Percentiles rank a stretch among this genome's conserved stretches.
Evolutionary conservation across 1,284 basidiomycete species (phyloP).

Genomic region (Rhizoctonia solani): DNA sequence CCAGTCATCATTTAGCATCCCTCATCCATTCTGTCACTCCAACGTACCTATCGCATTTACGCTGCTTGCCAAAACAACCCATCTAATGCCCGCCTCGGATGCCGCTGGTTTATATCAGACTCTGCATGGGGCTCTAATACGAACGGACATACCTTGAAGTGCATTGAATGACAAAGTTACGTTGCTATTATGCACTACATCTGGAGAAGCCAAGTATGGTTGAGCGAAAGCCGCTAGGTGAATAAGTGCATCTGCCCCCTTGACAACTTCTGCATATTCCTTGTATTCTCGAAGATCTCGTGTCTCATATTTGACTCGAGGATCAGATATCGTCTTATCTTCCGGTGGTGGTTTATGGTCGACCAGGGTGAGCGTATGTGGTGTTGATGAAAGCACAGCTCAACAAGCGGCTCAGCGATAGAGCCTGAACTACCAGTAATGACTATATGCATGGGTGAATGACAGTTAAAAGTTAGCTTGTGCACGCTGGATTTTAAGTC

Average conservation of each 20-base stretch:
- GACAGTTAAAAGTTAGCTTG: background rate
- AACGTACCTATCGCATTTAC: slow-evolving; percentile 39
- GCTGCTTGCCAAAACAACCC: slow-evolving; percentile 47
- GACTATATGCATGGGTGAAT: slow-evolving; percentile 44
- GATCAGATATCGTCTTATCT: slow-evolving; percentile 35
- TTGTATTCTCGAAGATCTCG: slow-evolving; percentile 43
- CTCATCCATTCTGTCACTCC: too few relatives aligned
- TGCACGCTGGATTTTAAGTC: background rate
- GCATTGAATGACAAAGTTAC: slow-evolving; percentile 41
- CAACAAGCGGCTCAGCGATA: slow-evolving; percentile 42
- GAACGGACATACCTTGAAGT: slow-evolving; percentile 13
- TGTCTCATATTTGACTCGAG: slow-evolving; percentile 38
- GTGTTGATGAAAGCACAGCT: slow-evolving; percentile 41
- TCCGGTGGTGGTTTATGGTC: slow-evolving; percentile 34
- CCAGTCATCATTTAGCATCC: too few relatives aligned
- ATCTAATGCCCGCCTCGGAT: slow-evolving; percentile 43
- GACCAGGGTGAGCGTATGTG: slow-evolving; percentile 43
- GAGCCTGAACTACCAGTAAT: slow-evolving; percentile 46
- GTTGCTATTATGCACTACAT: slow-evolving; percentile 47
- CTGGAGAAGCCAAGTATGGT: slow-evolving; percentile 41
- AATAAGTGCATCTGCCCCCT: slow-evolving; percentile 44
- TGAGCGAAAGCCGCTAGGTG: slow-evolving; percentile 47
- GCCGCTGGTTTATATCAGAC: slow-evolving; percentile 38
- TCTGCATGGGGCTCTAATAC: background rate
- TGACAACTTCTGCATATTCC: slow-evolving; percentile 40